These are phyloP conservation scores for Euphorbia lathyris DNA, from an alignment of 345 rosid species.

Conservation along the genomic window DNA sequence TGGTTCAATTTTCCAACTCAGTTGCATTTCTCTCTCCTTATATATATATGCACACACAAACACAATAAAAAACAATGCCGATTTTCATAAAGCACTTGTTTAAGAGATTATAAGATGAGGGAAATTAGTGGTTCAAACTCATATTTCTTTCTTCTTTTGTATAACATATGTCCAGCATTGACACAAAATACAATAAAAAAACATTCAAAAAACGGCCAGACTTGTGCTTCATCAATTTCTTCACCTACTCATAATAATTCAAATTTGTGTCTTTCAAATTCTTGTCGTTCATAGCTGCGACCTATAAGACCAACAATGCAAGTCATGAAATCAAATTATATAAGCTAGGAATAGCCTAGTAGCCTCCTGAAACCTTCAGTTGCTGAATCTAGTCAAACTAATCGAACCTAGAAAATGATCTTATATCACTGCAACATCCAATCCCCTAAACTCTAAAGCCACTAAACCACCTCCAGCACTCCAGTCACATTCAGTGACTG, in stretches of 20 bases:
- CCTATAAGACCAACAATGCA: background rate
- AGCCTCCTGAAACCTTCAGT: background rate
- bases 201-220: background rate
- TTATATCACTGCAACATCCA: background rate
- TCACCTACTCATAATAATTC: background rate
- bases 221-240: background rate
- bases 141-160: background rate
- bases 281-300: background rate
- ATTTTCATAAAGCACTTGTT: background rate
- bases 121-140: background rate
- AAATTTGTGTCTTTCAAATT: background rate
- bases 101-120: background rate
- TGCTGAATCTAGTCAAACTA: background rate
- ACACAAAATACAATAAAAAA: background rate
- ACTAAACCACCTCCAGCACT: background rate
- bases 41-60: background rate
- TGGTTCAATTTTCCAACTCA: conserved; percentile 11
- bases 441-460: background rate
- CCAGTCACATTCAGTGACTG: background rate
- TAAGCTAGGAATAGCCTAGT: background rate
- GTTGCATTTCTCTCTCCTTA: background rate
- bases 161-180: background rate
- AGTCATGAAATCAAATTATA: background rate
- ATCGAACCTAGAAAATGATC: background rate
- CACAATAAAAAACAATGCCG: background rate